A percentile compares a stretch with the other conserved stretches of the same genome.
These are phyloP conservation scores for Mucor plumbeus DNA, from an alignment of 371 early-diverging fungal genomes.

Conservation along the genomic window DNA sequence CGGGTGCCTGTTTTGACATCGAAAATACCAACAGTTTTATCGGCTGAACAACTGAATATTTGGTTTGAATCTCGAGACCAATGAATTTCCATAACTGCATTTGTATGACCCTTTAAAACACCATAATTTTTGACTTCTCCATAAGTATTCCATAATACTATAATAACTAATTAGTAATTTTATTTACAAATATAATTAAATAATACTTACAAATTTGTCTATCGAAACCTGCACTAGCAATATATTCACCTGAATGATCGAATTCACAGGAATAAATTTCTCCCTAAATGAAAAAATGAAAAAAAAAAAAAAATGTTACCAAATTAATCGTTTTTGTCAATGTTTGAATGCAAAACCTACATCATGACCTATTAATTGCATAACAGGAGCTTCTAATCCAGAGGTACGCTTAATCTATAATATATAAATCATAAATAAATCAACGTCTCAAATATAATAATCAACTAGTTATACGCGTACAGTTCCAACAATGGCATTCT, in stretches of 20 bases:
- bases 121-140: constrained; percentile 91
- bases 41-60: constrained; percentile 78
- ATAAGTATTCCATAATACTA: constrained; percentile 93
- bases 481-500: constrained; percentile 65
- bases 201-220: constrained; percentile 72
- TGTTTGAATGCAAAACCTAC: constrained; percentile 31
- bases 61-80: constrained; percentile 87
- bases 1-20: constrained; percentile 79
- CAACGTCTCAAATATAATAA: too few relatives aligned
- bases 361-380: constrained; percentile 84
- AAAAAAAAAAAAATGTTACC: too few relatives aligned
- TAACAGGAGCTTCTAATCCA: constrained; percentile 85
- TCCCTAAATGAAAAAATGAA: constrained; percentile 52
- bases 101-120: constrained; percentile 83
- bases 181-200: neutral
- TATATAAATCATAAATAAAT: neutral
- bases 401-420: constrained; percentile 82
- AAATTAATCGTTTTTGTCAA: too few relatives aligned
- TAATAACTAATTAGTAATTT: neutral
- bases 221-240: constrained; percentile 89
- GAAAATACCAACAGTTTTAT: constrained; percentile 78
- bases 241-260: constrained; percentile 80
- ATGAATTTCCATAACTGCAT: constrained; percentile 85
- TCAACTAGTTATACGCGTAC: constrained; percentile 41
- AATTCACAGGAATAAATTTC: constrained; percentile 88